phyloP scores from a whole-genome alignment of 2,329 filamentous ascomycete genomes.

The Beauveria caledonica region DNA sequence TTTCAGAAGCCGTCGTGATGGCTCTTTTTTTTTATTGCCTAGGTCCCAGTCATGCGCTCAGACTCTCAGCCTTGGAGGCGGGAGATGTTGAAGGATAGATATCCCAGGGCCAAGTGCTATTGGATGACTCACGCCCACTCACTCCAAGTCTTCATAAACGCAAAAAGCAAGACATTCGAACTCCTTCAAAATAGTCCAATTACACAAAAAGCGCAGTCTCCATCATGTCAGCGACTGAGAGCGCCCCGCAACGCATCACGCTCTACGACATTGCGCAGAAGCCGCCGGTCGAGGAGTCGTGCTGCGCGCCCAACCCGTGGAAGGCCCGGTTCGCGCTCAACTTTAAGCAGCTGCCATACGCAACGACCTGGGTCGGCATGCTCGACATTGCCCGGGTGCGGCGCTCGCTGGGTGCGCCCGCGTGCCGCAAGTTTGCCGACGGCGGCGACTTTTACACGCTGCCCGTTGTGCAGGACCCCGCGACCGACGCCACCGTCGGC shows the following conservation, averaged over 20 bases:
- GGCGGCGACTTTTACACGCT: conserved; percentile 53
- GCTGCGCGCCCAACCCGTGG: conserved; percentile 25
- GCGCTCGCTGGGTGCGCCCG: conserved; percentile 33
- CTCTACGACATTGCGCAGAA: conserved; percentile 36
- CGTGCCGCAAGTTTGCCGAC: conserved; percentile 46
- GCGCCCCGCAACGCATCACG: conserved; percentile 16
- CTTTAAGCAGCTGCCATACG: conserved; percentile 29
- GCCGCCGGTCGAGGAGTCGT: conserved; percentile 21
- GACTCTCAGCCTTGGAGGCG: no score
- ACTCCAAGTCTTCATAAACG: background rate
- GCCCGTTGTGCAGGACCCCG: conserved; percentile 44
- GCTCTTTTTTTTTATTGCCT: no score
- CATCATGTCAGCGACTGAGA: background rate
- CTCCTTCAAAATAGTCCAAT: background rate
- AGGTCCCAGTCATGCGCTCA: no score
- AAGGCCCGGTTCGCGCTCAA: conserved; percentile 31
- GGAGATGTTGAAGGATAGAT: no score
- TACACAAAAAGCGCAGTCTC: background rate
- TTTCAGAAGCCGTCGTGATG: no score
- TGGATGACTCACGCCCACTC: background rate
- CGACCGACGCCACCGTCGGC: conserved; percentile 36
- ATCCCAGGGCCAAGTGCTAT: background rate
- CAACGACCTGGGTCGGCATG: conserved; percentile 41
- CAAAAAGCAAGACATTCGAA: background rate
- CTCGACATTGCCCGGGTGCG: conserved; percentile 44